These are phyloP conservation scores for Lomentospora prolificans DNA, from an alignment of 2,329 filamentous ascomycete genomes.

Conservation along the genomic window DNA sequence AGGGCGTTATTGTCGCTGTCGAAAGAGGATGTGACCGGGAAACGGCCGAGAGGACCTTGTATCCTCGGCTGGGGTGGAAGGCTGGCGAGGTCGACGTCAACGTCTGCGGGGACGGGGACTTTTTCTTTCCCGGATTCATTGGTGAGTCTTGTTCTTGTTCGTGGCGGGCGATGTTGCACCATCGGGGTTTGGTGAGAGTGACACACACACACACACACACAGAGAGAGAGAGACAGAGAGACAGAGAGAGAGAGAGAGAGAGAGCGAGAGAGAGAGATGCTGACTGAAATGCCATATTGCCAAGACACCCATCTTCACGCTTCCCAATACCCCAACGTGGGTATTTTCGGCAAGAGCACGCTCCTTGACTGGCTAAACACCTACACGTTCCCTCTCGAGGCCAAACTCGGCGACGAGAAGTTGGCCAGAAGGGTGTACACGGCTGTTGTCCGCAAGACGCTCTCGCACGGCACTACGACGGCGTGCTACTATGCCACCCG, in stretches of 20 bases:
- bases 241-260: too few species aligned
- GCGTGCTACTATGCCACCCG: slow-evolving; percentile 92
- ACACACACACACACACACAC: too few species aligned
- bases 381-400: slow-evolving; percentile 91
- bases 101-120: slow-evolving; percentile 40
- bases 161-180: neutral
- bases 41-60: slow-evolving; percentile 23
- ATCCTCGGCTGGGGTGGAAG: slow-evolving; percentile 36
- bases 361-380: slow-evolving; percentile 87
- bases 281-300: too few species aligned
- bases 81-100: slow-evolving; percentile 26
- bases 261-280: too few species aligned
- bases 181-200: too few species aligned
- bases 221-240: too few species aligned
- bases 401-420: slow-evolving; percentile 53
- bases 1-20: slow-evolving; percentile 41
- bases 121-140: slow-evolving; percentile 79
- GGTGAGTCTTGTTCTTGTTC: slow-evolving; percentile 37
- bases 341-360: slow-evolving; percentile 88
- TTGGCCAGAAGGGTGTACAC: slow-evolving; percentile 66
- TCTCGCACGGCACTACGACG: slow-evolving; percentile 85
- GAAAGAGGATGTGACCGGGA: slow-evolving; percentile 24
- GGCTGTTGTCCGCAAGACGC: slow-evolving; percentile 66
- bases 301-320: slow-evolving; percentile 95
- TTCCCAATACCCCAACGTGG: slow-evolving; percentile 86